Percentiles rank a stretch among this genome's conserved stretches.
These are phyloP conservation scores for Colletotrichum aenigma DNA, from an alignment of 2,329 filamentous ascomycete species.

Conservation along the genomic window DNA sequence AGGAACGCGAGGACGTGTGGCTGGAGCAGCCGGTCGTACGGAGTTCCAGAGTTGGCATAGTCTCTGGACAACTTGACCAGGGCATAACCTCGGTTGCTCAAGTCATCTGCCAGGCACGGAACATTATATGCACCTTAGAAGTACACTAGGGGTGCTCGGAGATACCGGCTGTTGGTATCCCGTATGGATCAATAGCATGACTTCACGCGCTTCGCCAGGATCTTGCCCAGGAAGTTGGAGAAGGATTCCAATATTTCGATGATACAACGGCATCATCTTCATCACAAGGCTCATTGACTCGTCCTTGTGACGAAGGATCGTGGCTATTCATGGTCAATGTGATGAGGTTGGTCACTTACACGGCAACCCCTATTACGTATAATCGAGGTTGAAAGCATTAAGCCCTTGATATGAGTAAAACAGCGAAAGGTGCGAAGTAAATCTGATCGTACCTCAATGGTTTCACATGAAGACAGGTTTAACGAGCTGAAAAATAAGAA, in stretches of 20 bases:
- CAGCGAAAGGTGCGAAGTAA: not conserved
- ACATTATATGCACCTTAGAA: not conserved
- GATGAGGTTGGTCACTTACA: not conserved
- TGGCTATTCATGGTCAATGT: accelerated
- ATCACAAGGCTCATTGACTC: accelerated
- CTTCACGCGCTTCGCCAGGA: not conserved
- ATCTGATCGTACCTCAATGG: accelerated
- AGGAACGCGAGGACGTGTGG: not conserved
- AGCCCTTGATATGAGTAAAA: not conserved
- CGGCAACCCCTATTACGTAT: not conserved
- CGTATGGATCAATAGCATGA: not conserved
- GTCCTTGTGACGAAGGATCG: not conserved
- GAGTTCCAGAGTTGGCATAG: not conserved
- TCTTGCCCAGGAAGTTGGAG: accelerated
- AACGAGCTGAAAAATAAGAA: not conserved
- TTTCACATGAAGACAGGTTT: not conserved
- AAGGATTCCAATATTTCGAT: not conserved
- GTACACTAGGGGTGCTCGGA: not conserved
- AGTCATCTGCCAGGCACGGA: not conserved
- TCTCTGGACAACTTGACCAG: not conserved
- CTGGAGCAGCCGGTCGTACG: not conserved
- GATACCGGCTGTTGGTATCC: not conserved
- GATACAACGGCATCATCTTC: not conserved
- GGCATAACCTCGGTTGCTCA: not conserved
- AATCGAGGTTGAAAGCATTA: not conserved